A percentile compares a stretch with the other conserved stretches of the same genome.
These are phyloP conservation scores for Macrophomina phaseolina DNA, from an alignment of 2,329 filamentous ascomycete species.

Conservation along the genomic window DNA sequence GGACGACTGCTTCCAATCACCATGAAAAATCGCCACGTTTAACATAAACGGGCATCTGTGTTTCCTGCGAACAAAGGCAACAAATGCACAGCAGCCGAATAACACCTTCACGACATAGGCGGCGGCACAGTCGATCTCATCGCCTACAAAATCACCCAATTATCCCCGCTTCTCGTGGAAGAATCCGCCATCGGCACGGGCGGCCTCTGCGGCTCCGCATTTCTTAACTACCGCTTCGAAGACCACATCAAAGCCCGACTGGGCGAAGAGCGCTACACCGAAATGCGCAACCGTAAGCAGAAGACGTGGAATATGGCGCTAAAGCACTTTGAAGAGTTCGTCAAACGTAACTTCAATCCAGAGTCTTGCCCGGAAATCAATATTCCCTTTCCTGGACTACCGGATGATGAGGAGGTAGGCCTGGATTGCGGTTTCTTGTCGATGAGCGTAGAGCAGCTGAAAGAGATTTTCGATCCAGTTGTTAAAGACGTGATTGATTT, in stretches of 20 bases:
- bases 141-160: conserved; percentile 78
- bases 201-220: conserved; percentile 77
- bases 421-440: conserved; percentile 78
- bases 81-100: no score
- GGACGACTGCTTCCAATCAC: not conserved
- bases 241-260: conserved; percentile 74
- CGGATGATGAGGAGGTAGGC: conserved; percentile 74
- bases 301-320: conserved; percentile 78
- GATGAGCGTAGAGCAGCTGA: conserved; percentile 69
- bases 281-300: conserved; percentile 77
- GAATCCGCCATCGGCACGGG: conserved; percentile 79
- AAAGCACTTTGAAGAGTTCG: conserved; percentile 82
- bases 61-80: no score
- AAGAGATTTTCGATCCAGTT: conserved; percentile 77
- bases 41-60: no score
- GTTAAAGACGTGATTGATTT: conserved; percentile 60
- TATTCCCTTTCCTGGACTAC: conserved; percentile 75
- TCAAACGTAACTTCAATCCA: conserved; percentile 78
- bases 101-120: conserved; percentile 35
- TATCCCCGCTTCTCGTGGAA: conserved; percentile 74
- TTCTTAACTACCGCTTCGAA: conserved; percentile 81
- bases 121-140: conserved; percentile 75
- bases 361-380: conserved; percentile 79
- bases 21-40: not conserved
- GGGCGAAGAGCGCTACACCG: conserved; percentile 69